Evolutionary conservation across 169 alveolate genomes (phyloP), one percentile per base, ranked within the genome.

Genomic region (Eimeria nieschulzi): DNA sequence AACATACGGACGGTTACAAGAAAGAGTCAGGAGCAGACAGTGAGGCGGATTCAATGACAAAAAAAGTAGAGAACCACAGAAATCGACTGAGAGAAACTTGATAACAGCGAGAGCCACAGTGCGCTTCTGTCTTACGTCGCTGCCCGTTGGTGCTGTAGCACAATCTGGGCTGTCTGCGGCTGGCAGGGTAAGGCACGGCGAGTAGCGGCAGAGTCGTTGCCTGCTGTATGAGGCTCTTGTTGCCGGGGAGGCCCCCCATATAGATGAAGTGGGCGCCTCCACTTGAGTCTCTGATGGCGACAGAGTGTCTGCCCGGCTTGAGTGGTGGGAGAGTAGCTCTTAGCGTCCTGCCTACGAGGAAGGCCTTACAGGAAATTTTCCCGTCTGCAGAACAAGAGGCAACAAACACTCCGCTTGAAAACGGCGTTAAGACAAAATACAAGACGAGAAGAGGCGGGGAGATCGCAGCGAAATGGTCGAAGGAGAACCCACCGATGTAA

Each of bases 281-380:
- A 13, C 13, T 39, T 23, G 61, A 17, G 68, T 59, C 25, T 64
- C 76, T 23, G 88, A 80, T 5, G 5, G 63, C 10, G 76, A 80
- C 63, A 21, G 26, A 59, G 76, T 80, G 88, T 51, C 88, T 51
- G 33, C 88, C 88, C 19, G 88, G 46, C 5, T 64, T 7, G 63
- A 80, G 88, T 8, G 88, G 88, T 17, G 88, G 88, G 46, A 80
- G 46, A 12, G 73, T 59, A 5, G 70, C 73, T 61, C 55, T 59
- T 9, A 80, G 88, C 5, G 68, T 59, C 23, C 68, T 12, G 68
- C 68, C 68, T 19, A 59, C 68, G 23, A 59, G 68, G n/a, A 59
- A 59, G 15, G 68, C 68, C 68, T 59, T 59, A 19, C 68, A 59
- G 68, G n/a, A 5, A 59, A 59, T 59, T 15, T 59, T 19, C 68